Evolutionary conservation across 2,329 filamentous ascomycete species (phyloP), one percentile per base, ranked within the genome.

Genomic region (Neonectria sp.): DNA sequence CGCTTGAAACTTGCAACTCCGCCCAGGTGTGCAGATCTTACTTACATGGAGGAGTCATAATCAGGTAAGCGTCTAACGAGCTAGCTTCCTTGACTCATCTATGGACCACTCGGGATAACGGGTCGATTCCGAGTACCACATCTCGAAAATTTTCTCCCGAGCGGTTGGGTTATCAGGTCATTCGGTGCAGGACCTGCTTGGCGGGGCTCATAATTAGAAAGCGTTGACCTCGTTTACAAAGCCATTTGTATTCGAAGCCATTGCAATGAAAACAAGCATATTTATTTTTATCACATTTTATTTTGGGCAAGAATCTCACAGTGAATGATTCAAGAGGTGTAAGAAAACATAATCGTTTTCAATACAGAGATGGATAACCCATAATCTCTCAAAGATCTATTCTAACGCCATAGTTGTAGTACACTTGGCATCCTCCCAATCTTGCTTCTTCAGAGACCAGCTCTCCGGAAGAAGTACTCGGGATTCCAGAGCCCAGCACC

Each of bases 341-440:
- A 8, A 40, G 37, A 40, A 17, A 6, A 2, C 6, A n/a, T 1
- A n/a, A 40, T 40, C n/a, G 37, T n/a, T 40, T 40, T 17, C 15
- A 40, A n/a, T 15, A n/a, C 13, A 53, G n/a, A 53, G 29, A 53
- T 35, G 51, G 31, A 12, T 35, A 35, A 13, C 31, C n/a, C n/a
- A 53, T 11, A 27, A 15, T 35, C 29, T 13, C 29, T 24, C 51
- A 35, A 24, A 21, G 12, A 35, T 53, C 51, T 53, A 35, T 33
- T 53, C 31, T 53, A 53, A 53, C 12, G n/a, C 31, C 3, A 24
- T 53, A 33, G 9, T 24, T 53, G 51, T 53, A 37, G 8, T 53
- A 53, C 31, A 35, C n/a, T 35, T 21, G n/a, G 3, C 13, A 25
- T 15, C 31, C n/a, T 35, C 51, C 13, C 13, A 33, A 25, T 7